These are phyloP conservation scores for Harringtonia lauricola DNA, from an alignment of 2,329 filamentous ascomycete genomes.

Conservation along the genomic window DNA sequence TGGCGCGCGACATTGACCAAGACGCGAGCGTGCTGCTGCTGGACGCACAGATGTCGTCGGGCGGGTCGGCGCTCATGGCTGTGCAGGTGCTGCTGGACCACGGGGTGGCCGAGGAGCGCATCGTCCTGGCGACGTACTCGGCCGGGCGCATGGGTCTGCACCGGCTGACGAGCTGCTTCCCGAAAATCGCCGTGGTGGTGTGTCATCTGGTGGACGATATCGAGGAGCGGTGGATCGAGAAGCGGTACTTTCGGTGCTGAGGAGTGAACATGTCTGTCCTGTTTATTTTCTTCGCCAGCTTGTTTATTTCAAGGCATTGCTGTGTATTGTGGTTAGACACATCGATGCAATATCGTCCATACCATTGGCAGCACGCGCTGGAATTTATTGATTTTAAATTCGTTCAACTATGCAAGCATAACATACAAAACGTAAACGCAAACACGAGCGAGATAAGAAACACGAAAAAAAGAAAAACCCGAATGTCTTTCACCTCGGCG, in stretches of 20 bases:
- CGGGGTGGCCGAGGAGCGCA: slow-evolving; percentile 71
- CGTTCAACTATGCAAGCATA: no score
- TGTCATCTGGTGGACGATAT: slow-evolving; percentile 71
- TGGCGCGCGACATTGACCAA: slow-evolving; percentile 60
- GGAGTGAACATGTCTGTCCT: not conserved
- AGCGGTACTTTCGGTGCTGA: slow-evolving; percentile 79
- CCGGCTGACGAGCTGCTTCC: slow-evolving; percentile 78
- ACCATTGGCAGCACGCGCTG: no score
- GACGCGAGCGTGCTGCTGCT: slow-evolving; percentile 71
- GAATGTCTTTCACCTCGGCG: no score
- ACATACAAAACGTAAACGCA: not conserved
- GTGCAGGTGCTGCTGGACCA: slow-evolving; percentile 94
- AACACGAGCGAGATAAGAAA: not conserved
- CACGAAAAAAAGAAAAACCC: not conserved
- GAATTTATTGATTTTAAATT: no score
- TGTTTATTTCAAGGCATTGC: no score
- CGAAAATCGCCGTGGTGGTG: slow-evolving; percentile 76
- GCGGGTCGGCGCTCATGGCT: slow-evolving; percentile 80
- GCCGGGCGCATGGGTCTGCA: slow-evolving; percentile 78
- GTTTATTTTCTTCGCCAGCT: no score
- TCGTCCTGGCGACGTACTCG: slow-evolving; percentile 88
- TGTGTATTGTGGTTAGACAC: no score
- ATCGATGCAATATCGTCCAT: no score
- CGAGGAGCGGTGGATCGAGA: slow-evolving; percentile 84
- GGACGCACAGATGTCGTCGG: slow-evolving; percentile 90